These are phyloP conservation scores for Boletellus emodensis DNA, from an alignment of 768 basidiomycete species.

Conservation along the genomic window DNA sequence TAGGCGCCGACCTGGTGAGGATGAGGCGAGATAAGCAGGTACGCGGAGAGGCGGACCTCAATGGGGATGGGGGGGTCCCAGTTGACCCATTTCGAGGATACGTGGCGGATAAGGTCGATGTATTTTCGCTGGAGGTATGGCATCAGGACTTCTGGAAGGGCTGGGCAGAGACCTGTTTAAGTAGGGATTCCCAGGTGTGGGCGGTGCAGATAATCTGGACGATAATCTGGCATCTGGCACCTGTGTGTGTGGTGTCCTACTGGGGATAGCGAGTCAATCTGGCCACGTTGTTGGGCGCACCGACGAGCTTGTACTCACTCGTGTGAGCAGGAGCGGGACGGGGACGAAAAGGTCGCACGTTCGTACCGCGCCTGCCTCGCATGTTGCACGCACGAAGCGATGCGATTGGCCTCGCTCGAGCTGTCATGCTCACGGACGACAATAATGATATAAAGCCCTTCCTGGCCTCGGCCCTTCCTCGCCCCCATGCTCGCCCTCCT, in stretches of 20 bases:
- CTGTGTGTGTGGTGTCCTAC: too few relatives aligned
- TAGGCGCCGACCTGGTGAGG: conserved; percentile 31
- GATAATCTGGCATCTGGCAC: too few relatives aligned
- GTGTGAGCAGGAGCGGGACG: too few relatives aligned
- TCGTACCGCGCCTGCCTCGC: too few relatives aligned
- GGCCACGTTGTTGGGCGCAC: too few relatives aligned
- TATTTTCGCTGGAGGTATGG: conserved; percentile 28
- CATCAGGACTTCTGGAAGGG: background rate
- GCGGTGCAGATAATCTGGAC: background rate
- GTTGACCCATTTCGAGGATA: conserved; percentile 36
- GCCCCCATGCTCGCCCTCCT: conserved; percentile 1
- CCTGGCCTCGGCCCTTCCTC: background rate
- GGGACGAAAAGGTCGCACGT: too few relatives aligned
- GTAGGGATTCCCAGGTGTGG: background rate
- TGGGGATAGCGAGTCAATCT: background rate
- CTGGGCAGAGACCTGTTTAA: background rate
- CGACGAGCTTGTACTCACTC: too few relatives aligned
- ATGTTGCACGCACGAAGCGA: background rate
- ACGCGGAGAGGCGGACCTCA: conserved; percentile 17
- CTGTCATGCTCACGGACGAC: background rate
- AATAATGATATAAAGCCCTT: background rate
- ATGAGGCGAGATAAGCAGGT: background rate
- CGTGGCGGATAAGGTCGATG: conserved; percentile 30
- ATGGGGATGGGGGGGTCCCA: conserved; percentile 36
- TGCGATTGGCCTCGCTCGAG: background rate